Percentiles rank a stretch among this genome's conserved stretches.
These are phyloP conservation scores for Pleomassaria siparia DNA, from an alignment of 2,329 filamentous ascomycete species.

Conservation along the genomic window DNA sequence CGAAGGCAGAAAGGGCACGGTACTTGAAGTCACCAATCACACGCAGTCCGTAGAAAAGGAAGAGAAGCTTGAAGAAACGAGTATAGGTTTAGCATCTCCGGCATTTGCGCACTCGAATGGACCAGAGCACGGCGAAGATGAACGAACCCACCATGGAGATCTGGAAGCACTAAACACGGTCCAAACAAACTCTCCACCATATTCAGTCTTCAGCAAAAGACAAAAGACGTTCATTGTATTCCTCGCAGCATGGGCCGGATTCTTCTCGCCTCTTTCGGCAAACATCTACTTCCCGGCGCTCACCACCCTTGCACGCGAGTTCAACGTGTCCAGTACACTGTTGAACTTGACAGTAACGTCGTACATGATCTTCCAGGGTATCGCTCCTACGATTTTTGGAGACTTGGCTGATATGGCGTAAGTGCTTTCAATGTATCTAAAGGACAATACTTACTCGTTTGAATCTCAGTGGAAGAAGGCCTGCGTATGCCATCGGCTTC, in stretches of 20 bases:
- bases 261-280: constrained; percentile 45
- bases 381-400: constrained; percentile 48
- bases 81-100: constrained; percentile 3
- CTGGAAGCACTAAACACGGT: constrained; percentile 16
- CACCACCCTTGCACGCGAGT: constrained; percentile 43
- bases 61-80: neutral
- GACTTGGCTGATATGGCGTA: constrained; percentile 40
- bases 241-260: constrained; percentile 13
- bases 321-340: constrained; percentile 38
- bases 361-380: constrained; percentile 49
- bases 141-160: constrained; percentile 5
- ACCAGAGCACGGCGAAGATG: neutral
- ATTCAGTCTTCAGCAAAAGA: constrained; percentile 21
- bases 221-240: constrained; percentile 17
- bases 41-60: neutral
- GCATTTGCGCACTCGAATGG: neutral
- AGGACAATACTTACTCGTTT: neutral
- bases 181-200: constrained; percentile 14
- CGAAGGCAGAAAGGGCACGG: neutral
- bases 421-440: neutral
- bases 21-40: neutral
- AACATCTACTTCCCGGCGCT: constrained; percentile 53
- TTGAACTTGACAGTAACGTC: constrained; percentile 50
- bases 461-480: constrained; percentile 43
- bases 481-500: constrained; percentile 52